Base-by-base conservation (phyloP, 768 basidiomycete species). In the Rossbeevera mucosa region DNA sequence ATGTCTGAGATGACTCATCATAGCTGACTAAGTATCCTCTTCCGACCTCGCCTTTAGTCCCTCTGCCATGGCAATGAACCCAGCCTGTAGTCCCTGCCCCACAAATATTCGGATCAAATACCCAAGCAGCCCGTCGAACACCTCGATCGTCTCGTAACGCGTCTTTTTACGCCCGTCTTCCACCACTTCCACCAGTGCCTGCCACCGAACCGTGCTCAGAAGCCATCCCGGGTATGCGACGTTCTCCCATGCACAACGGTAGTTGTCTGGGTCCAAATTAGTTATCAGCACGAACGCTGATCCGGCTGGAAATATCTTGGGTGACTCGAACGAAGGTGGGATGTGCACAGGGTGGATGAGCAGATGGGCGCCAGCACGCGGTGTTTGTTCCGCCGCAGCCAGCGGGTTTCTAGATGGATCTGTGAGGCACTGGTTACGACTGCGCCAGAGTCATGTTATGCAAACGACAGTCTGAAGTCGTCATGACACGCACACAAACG, bases 111-210 rank as follows among this genome's bases (percentile, higher is more conserved):
- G 74, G 48, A 86, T 66, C 9, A 81, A 1, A 58, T 84, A 81
- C 31, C 83, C 84, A 11, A 79, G 49, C 2, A 77, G 16, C 0
- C 85, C 85, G 16, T 66, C 65, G 47, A 86, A 88, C 25, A 80
- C 81, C 60, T 85, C 83, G 8, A 75, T 66, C 5, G 78, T 80
- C 65, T 88, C 84, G 55, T 89, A 89, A 44, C 73, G 76, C 25
- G 84, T 86, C 58, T 79, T 76, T 26, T 43, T 65, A 9, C 50
- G 59, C 31, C 76, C 80, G 1, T 71, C 74, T 36, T 73, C 78
- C 8, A 76, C 71, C 26, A 71, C 77, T 40, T 64, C 69, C 25
- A 63, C 64, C 48, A 89, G 63, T 51, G 71, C 72, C 65, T 89
- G 86, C 85, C 85, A 88, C 14, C 87, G 75, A 53, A 81, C 79